Percentiles rank a stretch among this genome's conserved stretches.
Evolutionary conservation across 495 filamentous ascomycete species (phyloP).

Genomic region (Hyaloscypha hepaticicola): DNA sequence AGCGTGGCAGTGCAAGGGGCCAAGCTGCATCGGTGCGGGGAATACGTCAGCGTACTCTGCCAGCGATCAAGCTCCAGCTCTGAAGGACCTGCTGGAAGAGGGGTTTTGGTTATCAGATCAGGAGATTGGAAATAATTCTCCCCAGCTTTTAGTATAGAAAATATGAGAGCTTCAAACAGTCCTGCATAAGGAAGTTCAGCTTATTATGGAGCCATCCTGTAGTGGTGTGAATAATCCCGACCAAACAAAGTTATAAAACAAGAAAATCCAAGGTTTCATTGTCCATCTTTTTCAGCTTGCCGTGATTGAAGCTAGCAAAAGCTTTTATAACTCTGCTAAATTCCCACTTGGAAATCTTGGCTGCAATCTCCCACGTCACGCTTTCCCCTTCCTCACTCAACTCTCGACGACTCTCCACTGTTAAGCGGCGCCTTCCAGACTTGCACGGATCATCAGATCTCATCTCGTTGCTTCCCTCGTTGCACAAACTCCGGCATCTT

Average conservation of each 20-base stretch:
- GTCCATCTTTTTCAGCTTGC: not conserved
- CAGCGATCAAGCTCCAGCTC: not conserved
- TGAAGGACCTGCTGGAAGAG: not conserved
- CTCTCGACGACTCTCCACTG: too few species aligned
- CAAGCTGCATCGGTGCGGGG: slow-evolving; percentile 3
- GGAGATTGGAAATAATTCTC: not conserved
- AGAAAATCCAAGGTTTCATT: not conserved
- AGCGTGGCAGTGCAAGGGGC: slow-evolving; percentile 25
- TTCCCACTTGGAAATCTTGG: not conserved
- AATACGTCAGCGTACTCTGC: slow-evolving; percentile 15
- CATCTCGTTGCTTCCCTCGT: not conserved
- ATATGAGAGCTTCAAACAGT: not conserved
- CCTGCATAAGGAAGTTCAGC: not conserved
- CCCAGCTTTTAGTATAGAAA: not conserved
- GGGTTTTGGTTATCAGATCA: not conserved
- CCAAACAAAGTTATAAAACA: not conserved
- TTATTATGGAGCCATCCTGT: not conserved
- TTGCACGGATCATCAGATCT: not conserved
- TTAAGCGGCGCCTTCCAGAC: not conserved
- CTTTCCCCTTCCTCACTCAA: not conserved
- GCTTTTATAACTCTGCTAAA: slow-evolving; percentile 2
- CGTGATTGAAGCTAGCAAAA: not conserved
- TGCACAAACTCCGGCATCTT: not conserved
- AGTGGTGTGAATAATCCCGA: not conserved
- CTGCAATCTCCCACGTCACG: not conserved